Conservation (phyloP, 495 filamentous ascomycete genomes). For the Penicillium pancosmium region DNA sequence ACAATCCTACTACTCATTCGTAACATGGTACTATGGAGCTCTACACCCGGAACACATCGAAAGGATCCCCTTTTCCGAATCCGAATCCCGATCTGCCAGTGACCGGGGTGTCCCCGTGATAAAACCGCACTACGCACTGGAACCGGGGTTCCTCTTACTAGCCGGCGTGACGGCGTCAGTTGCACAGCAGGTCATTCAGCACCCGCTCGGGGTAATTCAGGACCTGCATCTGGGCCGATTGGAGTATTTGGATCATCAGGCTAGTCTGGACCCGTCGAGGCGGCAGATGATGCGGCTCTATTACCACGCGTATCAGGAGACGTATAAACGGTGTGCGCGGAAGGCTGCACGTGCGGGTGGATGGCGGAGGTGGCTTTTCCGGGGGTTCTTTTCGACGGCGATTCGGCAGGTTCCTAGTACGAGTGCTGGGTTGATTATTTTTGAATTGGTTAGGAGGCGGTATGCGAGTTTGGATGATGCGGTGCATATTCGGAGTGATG, state of each 20-base stretch:
- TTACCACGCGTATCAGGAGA: slow-evolving; percentile 74
- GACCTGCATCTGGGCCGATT: slow-evolving; percentile 76
- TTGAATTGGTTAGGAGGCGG: slow-evolving; percentile 81
- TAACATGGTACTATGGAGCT: slow-evolving; percentile 75
- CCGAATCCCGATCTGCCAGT: slow-evolving; percentile 16
- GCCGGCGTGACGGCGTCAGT: slow-evolving; percentile 78
- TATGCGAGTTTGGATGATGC: slow-evolving; percentile 71
- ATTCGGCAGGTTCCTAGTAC: slow-evolving; percentile 85
- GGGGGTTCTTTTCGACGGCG: slow-evolving; percentile 73
- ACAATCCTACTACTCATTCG: slow-evolving; percentile 79
- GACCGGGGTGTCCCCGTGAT: slow-evolving; percentile 57
- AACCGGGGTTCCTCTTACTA: slow-evolving; percentile 77
- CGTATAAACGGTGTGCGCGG: slow-evolving; percentile 66
- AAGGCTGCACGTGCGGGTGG: slow-evolving; percentile 65
- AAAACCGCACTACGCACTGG: slow-evolving; percentile 81
- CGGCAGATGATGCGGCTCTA: slow-evolving; percentile 64
- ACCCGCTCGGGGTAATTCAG: slow-evolving; percentile 76
- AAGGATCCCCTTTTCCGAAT: slow-evolving; percentile 16
- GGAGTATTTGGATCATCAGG: slow-evolving; percentile 73
- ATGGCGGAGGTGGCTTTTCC: slow-evolving; percentile 73
- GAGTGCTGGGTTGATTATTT: slow-evolving; percentile 85
- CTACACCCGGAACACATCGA: slow-evolving; percentile 38
- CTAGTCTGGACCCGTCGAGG: slow-evolving; percentile 48
- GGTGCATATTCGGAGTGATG: slow-evolving; percentile 64
- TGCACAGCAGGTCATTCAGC: slow-evolving; percentile 75